A percentile compares a stretch with the other conserved stretches of the same genome.
Evolutionary conservation across 306 rosid species (phyloP).

Genomic region (Argentina anserina): DNA sequence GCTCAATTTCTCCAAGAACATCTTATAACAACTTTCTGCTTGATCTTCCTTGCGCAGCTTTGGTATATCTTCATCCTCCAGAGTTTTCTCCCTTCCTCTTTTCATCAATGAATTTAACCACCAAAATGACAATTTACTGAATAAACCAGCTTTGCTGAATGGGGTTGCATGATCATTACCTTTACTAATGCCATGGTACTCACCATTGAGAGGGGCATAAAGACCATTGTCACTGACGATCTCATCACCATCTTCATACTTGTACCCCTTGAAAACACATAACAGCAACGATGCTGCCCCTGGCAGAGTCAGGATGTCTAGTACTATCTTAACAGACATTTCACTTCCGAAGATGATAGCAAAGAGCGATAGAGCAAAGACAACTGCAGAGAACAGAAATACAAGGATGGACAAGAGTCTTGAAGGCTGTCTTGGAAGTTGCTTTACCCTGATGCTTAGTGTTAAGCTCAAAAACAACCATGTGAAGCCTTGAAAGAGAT

Average conservation of each 20-base stretch:
- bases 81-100: conserved; percentile 59
- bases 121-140: conserved; percentile 57
- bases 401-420: conserved; percentile 37
- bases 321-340: conserved; percentile 37
- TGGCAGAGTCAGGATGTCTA: conserved; percentile 54
- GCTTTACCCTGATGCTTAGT: conserved; percentile 38
- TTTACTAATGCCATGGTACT: conserved; percentile 29
- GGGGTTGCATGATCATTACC: conserved; percentile 34
- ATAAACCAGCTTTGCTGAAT: conserved; percentile 61
- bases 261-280: conserved; percentile 39
- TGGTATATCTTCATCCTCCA: conserved; percentile 64
- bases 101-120: conserved; percentile 88
- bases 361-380: conserved; percentile 40
- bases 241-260: conserved; percentile 24
- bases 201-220: conserved; percentile 58
- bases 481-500: conserved; percentile 59
- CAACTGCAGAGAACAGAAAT: conserved; percentile 40
- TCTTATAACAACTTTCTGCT: conserved; percentile 61
- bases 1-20: conserved; percentile 49
- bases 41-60: conserved; percentile 53
- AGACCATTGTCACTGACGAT: conserved; percentile 37
- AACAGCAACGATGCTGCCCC: conserved; percentile 55
- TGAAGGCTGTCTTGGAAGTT: conserved; percentile 40
- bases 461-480: conserved; percentile 58
- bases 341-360: conserved; percentile 31